phyloP scores from a whole-genome alignment of 2,329 filamentous ascomycete genomes.

The Penicillium fuscoglaucum region DNA sequence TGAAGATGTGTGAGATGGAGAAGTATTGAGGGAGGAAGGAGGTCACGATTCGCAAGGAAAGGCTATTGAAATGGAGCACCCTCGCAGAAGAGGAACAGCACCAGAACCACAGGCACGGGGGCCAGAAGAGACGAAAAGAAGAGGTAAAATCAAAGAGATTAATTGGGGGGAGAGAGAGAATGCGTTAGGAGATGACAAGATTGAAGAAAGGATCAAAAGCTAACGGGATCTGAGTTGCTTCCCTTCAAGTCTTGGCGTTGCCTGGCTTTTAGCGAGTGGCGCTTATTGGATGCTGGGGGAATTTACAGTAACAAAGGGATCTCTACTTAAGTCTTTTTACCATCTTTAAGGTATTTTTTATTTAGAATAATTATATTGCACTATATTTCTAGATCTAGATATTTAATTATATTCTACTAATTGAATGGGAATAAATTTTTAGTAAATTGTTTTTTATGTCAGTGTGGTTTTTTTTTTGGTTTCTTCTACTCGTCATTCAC shows the following conservation, averaged over 20 bases:
- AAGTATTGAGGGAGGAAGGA: constrained; percentile 27
- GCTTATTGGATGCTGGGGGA: constrained; percentile 24
- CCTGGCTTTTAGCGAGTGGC: constrained; percentile 37
- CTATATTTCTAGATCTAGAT: not conserved
- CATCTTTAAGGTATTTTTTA: not conserved
- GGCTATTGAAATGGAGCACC: constrained; percentile 31
- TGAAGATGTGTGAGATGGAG: constrained; percentile 33
- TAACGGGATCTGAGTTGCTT: constrained; percentile 31
- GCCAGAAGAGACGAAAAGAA: constrained; percentile 29
- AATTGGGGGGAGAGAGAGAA: constrained; percentile 23
- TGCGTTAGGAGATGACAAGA: constrained; percentile 22
- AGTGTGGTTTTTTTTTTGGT: not conserved
- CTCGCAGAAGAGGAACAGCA: constrained; percentile 41
- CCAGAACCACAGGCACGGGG: constrained; percentile 37
- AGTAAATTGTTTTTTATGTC: not conserved
- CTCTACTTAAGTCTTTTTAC: not conserved
- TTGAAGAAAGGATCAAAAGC: constrained; percentile 30
- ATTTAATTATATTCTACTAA: not conserved
- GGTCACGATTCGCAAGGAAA: constrained; percentile 30
- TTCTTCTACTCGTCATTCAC: constrained; percentile 29
- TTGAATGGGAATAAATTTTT: not conserved
- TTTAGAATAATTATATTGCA: not conserved
- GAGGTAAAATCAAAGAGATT: constrained; percentile 21
- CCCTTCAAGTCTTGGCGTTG: constrained; percentile 27
- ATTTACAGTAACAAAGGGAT: constrained; percentile 6